phyloP scores from a whole-genome alignment of 257 asterid genomes.

The Handroanthus guayacan region DNA sequence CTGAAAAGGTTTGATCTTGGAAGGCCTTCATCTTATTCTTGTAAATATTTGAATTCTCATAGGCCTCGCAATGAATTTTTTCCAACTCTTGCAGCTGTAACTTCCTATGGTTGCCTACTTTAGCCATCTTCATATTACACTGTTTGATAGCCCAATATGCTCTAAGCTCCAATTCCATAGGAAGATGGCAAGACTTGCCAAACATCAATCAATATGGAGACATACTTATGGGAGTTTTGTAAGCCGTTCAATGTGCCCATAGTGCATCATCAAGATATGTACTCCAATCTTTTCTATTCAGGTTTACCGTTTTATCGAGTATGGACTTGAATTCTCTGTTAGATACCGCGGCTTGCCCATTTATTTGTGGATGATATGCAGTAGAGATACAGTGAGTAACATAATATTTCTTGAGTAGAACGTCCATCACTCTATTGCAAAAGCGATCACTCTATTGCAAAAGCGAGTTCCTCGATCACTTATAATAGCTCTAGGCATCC shows the following conservation, averaged over 20 bases:
- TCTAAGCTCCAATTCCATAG: not conserved
- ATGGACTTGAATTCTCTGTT: slow-evolving; percentile 4
- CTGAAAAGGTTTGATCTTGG: not conserved
- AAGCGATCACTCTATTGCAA: not conserved
- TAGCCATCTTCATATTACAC: not conserved
- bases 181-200: not conserved
- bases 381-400: not conserved
- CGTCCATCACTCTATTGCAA: not conserved
- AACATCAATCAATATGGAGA: slow-evolving; percentile 1
- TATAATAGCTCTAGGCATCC: not conserved
- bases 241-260: not conserved
- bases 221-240: slow-evolving; percentile 8
- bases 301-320: not conserved
- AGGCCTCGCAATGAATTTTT: not conserved
- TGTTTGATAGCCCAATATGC: slow-evolving; percentile 8
- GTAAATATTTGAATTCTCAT: not conserved
- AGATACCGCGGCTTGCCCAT: not conserved
- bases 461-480: slow-evolving; percentile 7
- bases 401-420: not conserved
- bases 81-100: slow-evolving; percentile 10
- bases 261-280: not conserved
- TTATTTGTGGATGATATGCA: not conserved
- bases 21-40: not conserved
- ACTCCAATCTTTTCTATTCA: slow-evolving; percentile 1
- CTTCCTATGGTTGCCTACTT: not conserved